Evolutionary conservation across 2,329 filamentous ascomycete species (phyloP), one percentile per base, ranked within the genome.

Genomic region (Colletotrichum zoysiae): DNA sequence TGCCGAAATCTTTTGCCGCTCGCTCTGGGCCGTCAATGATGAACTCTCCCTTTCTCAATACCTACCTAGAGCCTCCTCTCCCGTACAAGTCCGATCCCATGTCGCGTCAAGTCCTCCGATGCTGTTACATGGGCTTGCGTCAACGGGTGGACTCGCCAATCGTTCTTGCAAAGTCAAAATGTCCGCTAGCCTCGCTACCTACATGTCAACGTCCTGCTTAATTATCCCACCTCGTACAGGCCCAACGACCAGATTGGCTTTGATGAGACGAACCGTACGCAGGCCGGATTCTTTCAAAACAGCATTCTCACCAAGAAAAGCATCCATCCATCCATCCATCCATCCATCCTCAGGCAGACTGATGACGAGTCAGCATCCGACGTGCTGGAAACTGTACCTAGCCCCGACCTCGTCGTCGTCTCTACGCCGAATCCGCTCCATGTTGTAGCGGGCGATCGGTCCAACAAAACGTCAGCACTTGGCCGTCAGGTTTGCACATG

Each of bases 121-220:
- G 46, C 56, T 56, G 48, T 70, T 73, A 72, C 70, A 60, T 57
- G 60, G 40, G 51, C 66, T 58, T 71, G 69, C 59, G 65, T 68
- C 65, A 64, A 69, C 59, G 12, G 26, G 46, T 55, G 69, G 51
- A 53, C 59, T 64, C 65, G 65, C 58, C 59, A 59, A 56, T 71
- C 65, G 65, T 71, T 69, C 33, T 71, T 65, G 69, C 65, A 71
- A 69, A 71, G 51, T 51, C 65, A 59, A 33, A 64, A 64, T 69
- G 46, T 23, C 38, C 51, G 48, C 48, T 35, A 38, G 16, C 56
- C 33, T 68, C 46, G 44, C 50, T 12, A n/a, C 16, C 50, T 12
- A n/a, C 16, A 9, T 46, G 23, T 12, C 50, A 59, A 63, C 44
- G 63, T 67, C 64, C 57, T 50, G n/a, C 35, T 53, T 23, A 23